Conservation (phyloP, 2,329 filamentous ascomycete genomes). For the Coniochaeta sp. region DNA sequence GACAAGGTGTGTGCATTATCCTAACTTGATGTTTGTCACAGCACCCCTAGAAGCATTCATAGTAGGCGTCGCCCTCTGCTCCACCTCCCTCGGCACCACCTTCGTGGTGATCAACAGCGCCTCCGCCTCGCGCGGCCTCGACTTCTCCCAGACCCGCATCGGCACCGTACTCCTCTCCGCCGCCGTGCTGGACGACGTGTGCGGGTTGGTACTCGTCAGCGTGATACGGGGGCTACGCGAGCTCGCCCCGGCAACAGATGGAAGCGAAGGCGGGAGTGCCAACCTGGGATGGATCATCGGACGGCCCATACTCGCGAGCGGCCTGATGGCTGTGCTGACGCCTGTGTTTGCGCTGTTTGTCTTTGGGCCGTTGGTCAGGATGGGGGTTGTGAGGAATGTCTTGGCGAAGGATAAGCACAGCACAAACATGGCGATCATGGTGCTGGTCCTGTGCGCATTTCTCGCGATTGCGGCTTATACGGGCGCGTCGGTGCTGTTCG, state of each 20-base stretch:
- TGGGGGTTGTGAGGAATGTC: background rate
- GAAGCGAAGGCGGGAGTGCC: slow-evolving; percentile 4
- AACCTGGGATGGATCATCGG: slow-evolving; percentile 29
- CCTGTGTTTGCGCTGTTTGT: slow-evolving; percentile 44
- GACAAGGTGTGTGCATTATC: too few species aligned
- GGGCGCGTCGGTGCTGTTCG: slow-evolving; percentile 56
- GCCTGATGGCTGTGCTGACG: slow-evolving; percentile 25
- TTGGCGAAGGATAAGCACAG: background rate
- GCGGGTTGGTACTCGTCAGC: slow-evolving; percentile 70
- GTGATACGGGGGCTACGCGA: slow-evolving; percentile 60
- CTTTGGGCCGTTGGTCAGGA: background rate
- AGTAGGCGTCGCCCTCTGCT: slow-evolving; percentile 65
- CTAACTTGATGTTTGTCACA: slow-evolving; percentile 3
- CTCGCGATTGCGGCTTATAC: slow-evolving; percentile 49
- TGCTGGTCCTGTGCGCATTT: slow-evolving; percentile 18
- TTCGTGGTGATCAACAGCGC: slow-evolving; percentile 43
- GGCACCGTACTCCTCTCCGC: slow-evolving; percentile 61
- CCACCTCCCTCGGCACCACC: slow-evolving; percentile 66
- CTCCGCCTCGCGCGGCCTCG: slow-evolving; percentile 24
- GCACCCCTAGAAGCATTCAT: slow-evolving; percentile 53
- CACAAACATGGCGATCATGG: background rate
- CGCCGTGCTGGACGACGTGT: slow-evolving; percentile 77
- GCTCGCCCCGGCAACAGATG: slow-evolving; percentile 3
- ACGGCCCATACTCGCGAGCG: slow-evolving; percentile 37
- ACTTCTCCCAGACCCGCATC: slow-evolving; percentile 33